Evolutionary conservation across 768 basidiomycete genomes (phyloP).

Genomic region (Pleurotus eryngii): DNA sequence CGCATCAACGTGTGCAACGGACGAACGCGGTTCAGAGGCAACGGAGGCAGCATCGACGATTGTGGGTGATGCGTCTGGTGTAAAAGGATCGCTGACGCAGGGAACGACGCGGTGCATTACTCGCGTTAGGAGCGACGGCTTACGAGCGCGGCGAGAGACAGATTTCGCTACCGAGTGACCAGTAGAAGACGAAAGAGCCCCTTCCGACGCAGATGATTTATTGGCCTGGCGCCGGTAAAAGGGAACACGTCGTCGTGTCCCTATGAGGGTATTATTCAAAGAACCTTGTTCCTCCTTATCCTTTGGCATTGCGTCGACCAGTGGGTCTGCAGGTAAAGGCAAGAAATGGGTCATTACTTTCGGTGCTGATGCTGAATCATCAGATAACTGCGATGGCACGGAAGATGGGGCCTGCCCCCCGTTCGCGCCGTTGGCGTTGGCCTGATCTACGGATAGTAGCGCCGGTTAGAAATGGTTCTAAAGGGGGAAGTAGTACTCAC

Average conservation of each 20-base stretch:
- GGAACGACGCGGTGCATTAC: conserved; percentile 34
- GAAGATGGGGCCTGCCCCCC: conserved; percentile 21
- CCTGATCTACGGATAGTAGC: conserved; percentile 18
- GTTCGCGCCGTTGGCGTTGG: conserved; percentile 10
- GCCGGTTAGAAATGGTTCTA: conserved; percentile 3
- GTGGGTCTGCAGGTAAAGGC: conserved; percentile 11
- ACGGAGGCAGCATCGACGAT: background rate
- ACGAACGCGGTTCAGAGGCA: conserved; percentile 4
- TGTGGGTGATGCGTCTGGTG: conserved; percentile 1
- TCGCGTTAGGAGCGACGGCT: conserved; percentile 28
- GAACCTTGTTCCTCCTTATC: conserved; percentile 37
- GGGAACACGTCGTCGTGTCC: conserved; percentile 32
- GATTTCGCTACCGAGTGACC: conserved; percentile 24
- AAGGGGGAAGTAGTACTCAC: conserved; percentile 15
- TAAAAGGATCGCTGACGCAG: conserved; percentile 24
- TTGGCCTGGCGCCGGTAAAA: conserved; percentile 42
- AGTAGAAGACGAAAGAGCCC: conserved; percentile 28
- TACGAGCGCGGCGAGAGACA: conserved; percentile 13
- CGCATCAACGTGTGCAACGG: background rate
- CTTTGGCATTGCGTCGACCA: conserved; percentile 15
- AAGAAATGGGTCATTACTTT: conserved; percentile 9
- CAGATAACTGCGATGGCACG: conserved; percentile 10
- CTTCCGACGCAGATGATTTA: conserved; percentile 33
- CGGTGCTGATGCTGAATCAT: background rate
- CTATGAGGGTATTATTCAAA: conserved; percentile 35